Conservation (phyloP, 2,329 filamentous ascomycete species). For the Apiospora koreana region DNA sequence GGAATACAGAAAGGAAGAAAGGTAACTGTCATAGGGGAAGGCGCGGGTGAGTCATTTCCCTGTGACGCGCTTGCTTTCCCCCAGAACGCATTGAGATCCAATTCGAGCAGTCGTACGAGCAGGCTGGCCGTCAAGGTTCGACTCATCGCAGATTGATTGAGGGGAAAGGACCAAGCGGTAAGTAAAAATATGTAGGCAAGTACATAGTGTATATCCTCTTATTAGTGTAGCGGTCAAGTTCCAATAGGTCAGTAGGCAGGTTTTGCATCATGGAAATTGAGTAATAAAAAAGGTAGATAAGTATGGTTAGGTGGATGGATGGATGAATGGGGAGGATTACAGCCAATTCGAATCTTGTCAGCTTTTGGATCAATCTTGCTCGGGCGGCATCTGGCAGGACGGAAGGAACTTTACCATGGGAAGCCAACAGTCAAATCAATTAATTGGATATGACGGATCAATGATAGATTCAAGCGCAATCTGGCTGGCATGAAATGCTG, state of each 20-base stretch:
- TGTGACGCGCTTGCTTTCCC: not conserved
- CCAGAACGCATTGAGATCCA: not conserved
- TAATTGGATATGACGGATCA: not conserved
- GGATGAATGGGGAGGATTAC: not conserved
- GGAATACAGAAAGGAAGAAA: too few relatives aligned
- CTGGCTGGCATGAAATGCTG: not conserved
- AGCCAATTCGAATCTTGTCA: not conserved
- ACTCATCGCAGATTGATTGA: not conserved
- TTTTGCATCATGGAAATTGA: not conserved
- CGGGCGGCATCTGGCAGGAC: not conserved
- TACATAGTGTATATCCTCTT: not conserved
- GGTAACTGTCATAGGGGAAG: not conserved
- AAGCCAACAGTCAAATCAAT: not conserved
- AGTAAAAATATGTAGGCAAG: too few relatives aligned
- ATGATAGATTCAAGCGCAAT: not conserved
- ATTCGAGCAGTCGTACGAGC: not conserved
- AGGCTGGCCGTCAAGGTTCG: not conserved
- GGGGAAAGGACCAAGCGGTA: not conserved
- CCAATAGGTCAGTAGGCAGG: not conserved
- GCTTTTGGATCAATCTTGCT: not conserved
- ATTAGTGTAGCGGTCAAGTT: not conserved
- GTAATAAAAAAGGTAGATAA: not conserved
- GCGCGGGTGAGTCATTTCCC: not conserved
- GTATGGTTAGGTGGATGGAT: not conserved
- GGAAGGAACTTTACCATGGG: not conserved